Conservation (phyloP, 1,284 basidiomycete species). For the Boletus semigastroideus region DNA sequence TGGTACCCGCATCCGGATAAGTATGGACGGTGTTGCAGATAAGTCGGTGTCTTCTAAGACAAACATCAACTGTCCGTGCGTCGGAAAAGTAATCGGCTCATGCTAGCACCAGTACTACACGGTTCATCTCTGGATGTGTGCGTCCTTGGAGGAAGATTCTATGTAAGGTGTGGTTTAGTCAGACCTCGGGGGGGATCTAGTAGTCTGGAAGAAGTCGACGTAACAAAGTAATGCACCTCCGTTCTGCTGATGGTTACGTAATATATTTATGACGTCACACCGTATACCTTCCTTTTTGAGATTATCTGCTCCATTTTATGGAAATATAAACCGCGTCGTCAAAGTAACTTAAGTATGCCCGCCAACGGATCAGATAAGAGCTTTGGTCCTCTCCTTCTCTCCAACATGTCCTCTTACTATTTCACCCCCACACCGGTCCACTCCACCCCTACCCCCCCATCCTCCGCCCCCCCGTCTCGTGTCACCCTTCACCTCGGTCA, state of each 20-base stretch:
- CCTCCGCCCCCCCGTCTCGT: conserved; percentile 47
- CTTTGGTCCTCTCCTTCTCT: background rate
- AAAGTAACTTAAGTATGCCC: background rate
- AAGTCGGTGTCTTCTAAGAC: conserved; percentile 45
- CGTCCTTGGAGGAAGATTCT: no score
- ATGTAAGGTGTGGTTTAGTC: no score
- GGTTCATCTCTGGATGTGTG: no score
- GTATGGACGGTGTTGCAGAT: conserved; percentile 37
- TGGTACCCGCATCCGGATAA: conserved; percentile 38
- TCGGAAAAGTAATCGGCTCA: conserved; percentile 46
- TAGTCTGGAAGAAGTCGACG: no score
- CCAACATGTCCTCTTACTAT: conserved; percentile 24
- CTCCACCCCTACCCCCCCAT: conserved; percentile 20
- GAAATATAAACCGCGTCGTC: conserved; percentile 25
- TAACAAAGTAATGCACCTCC: no score
- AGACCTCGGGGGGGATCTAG: no score
- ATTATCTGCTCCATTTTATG: conserved; percentile 9
- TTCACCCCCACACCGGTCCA: conserved; percentile 26
- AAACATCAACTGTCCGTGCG: conserved; percentile 48
- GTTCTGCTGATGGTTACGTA: conserved; percentile 16
- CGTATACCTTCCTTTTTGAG: conserved; percentile 32
- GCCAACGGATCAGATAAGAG: conserved; percentile 18
- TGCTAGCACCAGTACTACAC: conserved; percentile 48
- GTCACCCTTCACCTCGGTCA: conserved; percentile 70
- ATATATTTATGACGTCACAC: conserved; percentile 23